Evolutionary conservation across 768 basidiomycete species (phyloP), one percentile per base, ranked within the genome.

Genomic region (Gymnopilus dilepis): DNA sequence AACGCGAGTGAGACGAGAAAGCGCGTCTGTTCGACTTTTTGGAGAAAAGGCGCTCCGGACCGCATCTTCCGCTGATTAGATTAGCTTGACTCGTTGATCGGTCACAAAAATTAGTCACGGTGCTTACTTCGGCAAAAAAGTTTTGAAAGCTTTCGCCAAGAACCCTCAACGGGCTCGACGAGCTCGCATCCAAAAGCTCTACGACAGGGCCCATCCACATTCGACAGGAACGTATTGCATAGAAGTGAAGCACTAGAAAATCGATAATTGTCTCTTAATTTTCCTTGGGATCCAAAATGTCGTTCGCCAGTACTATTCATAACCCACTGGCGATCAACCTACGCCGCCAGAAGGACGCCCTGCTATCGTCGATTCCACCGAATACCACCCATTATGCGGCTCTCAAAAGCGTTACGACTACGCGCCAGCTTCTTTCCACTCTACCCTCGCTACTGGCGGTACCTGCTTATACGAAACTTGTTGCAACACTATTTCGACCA

Each of bases 401-500:
- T 30, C 72, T 89, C 42, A 71, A 72, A 47, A 75, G 74, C 48
- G 77, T 77, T 3, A 67, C 76, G 6, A 77, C 82, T 30, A 76
- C 75, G 1, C 61, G 61, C 11, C 75, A 82, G 41, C 61, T 91
- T 9, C 79, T 93, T 5, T 69, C 74, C 31, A 78, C 75, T 0
- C 75, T 95, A 37, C 90, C 94, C 5, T 70, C 76, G 30, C 74
- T 91, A 7, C 80, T 95, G 13, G 77, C 84, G 0, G 70, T 79
- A 17, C 88, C 91, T 8, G 80, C 85, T 11, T 80, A 89, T 42
- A 94, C 94, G 0, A 68, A 82, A 30, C 68, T 77, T 12, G 79
- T 98, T 61, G 85, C 90, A 19, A 78, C 76, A 6, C 64, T 83
- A 11, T 98, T 91, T 75, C 78, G 90, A 62, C 95, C 96, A 3